Base-by-base conservation (phyloP, 257 asterid species). In the Linderniella brevidens region DNA sequence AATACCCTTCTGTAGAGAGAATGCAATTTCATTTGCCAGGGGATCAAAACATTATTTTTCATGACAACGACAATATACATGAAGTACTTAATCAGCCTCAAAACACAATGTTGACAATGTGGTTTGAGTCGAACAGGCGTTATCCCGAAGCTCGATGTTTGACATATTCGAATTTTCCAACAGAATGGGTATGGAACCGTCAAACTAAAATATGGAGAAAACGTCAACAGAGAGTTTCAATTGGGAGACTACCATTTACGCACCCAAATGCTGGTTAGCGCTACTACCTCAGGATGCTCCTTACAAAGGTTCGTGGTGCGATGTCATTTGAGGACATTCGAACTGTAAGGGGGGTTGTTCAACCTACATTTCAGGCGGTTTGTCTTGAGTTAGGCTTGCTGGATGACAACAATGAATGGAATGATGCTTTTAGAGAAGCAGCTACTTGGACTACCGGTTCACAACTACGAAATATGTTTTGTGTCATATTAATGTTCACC, bases 391-490 rank as follows among this genome's bases (percentile, higher is more conserved):
- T 25, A 6, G 32, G 32, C 3, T 25, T 25, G 32, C 32, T 25
- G 4, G 32, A 25, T 6, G 32, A 25, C 32, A 25, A 25, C 32
- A 25, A 25, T 25, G 32, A 25, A 25, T 25, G 55, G 48, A 8
- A 47, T 19, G 18, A 57, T 11, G 48, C 55, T 19, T 9, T 57
- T 5, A 12, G 13, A 4, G 55, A 38, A 13, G 61, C 49, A 47
- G 37, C 55, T 5, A 37, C 40, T 11, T 57, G 55, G 55, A 54
- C 58, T 9, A 12, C 58, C 19, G 50, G 35, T 14, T 54, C 50
- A 43, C 38, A 29, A 3, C 45, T 54, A 9, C 43, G 45, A 54
- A 54, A 41, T 17, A 40, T 19, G 17, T 25, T 49, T 25, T 25
- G 53, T 6, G 3, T 6, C 3, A 25, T 25, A 25, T 25, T 25